Conservation (phyloP, 2,329 filamentous ascomycete species). For the Aspergillus brasiliensis region DNA sequence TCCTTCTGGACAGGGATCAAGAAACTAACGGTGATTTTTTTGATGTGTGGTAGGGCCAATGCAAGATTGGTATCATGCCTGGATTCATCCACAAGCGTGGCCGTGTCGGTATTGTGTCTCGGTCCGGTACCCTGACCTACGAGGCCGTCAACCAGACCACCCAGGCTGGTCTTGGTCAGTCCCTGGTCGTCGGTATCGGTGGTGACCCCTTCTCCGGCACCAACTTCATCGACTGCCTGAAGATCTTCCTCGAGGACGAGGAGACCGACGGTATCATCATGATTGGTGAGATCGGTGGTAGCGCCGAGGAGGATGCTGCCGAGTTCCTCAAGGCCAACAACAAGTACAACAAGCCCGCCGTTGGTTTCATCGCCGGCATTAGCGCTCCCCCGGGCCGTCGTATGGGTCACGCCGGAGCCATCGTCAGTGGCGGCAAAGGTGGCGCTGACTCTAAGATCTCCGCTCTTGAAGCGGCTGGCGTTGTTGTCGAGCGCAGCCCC, state of each 20-base stretch:
- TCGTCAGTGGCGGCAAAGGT: slow-evolving; percentile 96
- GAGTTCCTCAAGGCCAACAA: slow-evolving; percentile 94
- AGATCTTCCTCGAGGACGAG: slow-evolving; percentile 92
- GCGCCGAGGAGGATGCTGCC: slow-evolving; percentile 95
- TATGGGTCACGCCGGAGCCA: slow-evolving; percentile 99
- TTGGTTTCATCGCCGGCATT: slow-evolving; percentile 98
- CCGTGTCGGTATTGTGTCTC: slow-evolving; percentile 96
- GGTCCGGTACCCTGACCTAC: slow-evolving; percentile 97
- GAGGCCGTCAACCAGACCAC: slow-evolving; percentile 99
- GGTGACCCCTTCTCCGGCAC: slow-evolving; percentile 98
- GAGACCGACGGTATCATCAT: slow-evolving; percentile 99
- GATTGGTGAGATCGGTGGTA: slow-evolving; percentile 98
- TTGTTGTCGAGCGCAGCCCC: slow-evolving; percentile 93
- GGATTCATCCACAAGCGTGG: slow-evolving; percentile 99
- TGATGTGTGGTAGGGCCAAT: slow-evolving; percentile 69
- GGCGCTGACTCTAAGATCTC: slow-evolving; percentile 98
- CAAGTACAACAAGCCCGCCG: slow-evolving; percentile 90
- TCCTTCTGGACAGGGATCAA: not conserved
- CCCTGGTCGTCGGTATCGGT: slow-evolving; percentile 95
- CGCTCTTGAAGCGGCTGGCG: slow-evolving; percentile 88
- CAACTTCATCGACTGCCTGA: slow-evolving; percentile 99
- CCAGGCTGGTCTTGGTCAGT: slow-evolving; percentile 93
- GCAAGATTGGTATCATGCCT: slow-evolving; percentile 99
- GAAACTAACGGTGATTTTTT: slow-evolving; percentile 13
- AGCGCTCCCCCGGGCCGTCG: slow-evolving; percentile 92